Evolutionary conservation across 257 asterid species (phyloP).

Genomic region (Ligustrum vulgare): DNA sequence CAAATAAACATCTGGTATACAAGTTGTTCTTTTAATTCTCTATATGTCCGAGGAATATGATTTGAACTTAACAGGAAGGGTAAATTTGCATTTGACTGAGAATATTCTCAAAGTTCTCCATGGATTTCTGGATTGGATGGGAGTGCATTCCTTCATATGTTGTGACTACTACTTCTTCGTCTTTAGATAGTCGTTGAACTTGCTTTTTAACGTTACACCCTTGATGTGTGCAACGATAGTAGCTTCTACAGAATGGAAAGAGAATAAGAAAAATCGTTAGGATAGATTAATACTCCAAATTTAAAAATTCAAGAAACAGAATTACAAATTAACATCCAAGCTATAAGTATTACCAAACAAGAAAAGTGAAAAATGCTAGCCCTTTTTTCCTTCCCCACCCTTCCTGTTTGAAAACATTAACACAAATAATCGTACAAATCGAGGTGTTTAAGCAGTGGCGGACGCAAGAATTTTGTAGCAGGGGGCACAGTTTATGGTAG

Average conservation of each 20-base stretch:
- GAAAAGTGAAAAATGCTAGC: too few relatives aligned
- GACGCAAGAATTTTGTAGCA: too few relatives aligned
- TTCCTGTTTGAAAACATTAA: too few relatives aligned
- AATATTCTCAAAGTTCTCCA: conserved; percentile 81
- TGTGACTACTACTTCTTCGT: conserved; percentile 78
- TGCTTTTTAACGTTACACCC: conserved; percentile 88
- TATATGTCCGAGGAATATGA: not conserved
- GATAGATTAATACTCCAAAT: not conserved
- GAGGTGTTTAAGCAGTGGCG: too few relatives aligned
- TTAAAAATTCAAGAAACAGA: not conserved
- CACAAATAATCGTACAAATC: too few relatives aligned
- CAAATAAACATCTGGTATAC: not conserved
- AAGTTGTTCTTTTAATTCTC: not conserved
- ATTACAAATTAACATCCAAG: too few relatives aligned
- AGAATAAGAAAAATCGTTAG: not conserved
- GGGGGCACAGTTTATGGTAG: too few relatives aligned
- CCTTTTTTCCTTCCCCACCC: too few relatives aligned
- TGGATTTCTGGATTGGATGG: conserved; percentile 72
- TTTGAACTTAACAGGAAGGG: conserved; percentile 32
- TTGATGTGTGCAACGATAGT: conserved; percentile 79
- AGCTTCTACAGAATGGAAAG: conserved; percentile 56
- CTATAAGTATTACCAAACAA: too few relatives aligned
- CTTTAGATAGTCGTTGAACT: conserved; percentile 80
- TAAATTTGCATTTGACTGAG: conserved; percentile 80
- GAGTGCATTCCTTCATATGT: conserved; percentile 91